These are phyloP conservation scores for Sophora flavescens DNA, from an alignment of 306 rosid species.

Conservation along the genomic window DNA sequence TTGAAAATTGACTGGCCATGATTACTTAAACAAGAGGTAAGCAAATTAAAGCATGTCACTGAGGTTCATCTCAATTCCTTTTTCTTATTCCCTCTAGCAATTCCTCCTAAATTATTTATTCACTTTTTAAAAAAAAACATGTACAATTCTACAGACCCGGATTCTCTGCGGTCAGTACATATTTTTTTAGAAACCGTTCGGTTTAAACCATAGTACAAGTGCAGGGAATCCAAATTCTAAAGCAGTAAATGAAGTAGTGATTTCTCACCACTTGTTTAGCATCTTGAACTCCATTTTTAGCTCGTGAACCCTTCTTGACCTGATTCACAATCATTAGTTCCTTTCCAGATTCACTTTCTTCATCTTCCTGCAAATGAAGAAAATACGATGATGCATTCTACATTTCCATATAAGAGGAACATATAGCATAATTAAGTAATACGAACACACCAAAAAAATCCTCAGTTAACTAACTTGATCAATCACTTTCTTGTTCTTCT, in stretches of 20 bases:
- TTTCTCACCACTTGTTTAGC: constrained; percentile 34
- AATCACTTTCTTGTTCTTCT: neutral
- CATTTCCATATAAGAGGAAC: neutral
- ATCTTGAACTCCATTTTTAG: constrained; percentile 17
- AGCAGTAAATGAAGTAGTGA: neutral
- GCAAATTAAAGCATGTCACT: neutral
- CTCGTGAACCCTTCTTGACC: constrained; percentile 17
- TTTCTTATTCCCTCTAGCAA: neutral
- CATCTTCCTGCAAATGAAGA: constrained; percentile 26
- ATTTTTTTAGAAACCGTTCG: no score
- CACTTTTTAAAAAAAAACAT: neutral
- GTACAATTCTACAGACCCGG: no score
- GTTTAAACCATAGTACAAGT: no score
- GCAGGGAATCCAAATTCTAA: no score
- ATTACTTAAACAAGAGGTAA: neutral
- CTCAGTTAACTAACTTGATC: constrained; percentile 28
- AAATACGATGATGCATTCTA: neutral
- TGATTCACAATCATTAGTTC: neutral
- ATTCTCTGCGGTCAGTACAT: no score
- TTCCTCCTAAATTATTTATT: neutral
- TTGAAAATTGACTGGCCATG: neutral
- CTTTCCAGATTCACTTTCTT: constrained; percentile 7
- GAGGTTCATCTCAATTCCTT: neutral
- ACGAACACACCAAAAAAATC: neutral
- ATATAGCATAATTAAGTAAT: neutral